Conservation (phyloP, 75 land plant species). For the Selaginella moellendorffii region DNA sequence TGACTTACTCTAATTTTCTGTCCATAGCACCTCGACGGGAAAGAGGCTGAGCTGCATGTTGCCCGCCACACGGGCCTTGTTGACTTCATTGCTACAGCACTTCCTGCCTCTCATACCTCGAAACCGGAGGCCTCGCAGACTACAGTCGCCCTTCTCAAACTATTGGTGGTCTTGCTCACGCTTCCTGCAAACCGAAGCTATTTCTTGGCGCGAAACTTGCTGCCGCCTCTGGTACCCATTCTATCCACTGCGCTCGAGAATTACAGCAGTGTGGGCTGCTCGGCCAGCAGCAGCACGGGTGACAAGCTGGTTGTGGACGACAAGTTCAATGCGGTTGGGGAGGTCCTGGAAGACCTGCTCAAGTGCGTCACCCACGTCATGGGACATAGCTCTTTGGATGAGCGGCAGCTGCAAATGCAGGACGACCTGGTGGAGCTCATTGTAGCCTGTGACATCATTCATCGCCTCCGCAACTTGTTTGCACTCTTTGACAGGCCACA, state of each 20-base stretch:
- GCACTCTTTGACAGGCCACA: slow-evolving; percentile 85
- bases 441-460: slow-evolving; percentile 61
- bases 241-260: slow-evolving; percentile 77
- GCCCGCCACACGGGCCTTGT: slow-evolving; percentile 79
- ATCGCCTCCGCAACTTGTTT: slow-evolving; percentile 74
- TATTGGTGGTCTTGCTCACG: slow-evolving; percentile 43
- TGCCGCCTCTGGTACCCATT: slow-evolving; percentile 80
- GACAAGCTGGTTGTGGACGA: slow-evolving; percentile 33
- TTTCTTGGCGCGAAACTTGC: slow-evolving; percentile 70
- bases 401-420: slow-evolving; percentile 58
- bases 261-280: slow-evolving; percentile 52
- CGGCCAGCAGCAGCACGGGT: slow-evolving; percentile 5
- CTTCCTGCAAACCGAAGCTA: slow-evolving; percentile 59
- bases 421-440: slow-evolving; percentile 65
- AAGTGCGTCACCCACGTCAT: slow-evolving; percentile 45
- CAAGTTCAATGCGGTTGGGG: slow-evolving; percentile 49
- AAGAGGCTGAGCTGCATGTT: slow-evolving; percentile 71
- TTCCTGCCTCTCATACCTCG: slow-evolving; percentile 83
- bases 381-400: slow-evolving; percentile 42
- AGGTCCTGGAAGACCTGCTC: slow-evolving; percentile 61
- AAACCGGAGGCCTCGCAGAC: slow-evolving; percentile 79
- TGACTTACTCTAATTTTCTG: not conserved
- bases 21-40: slow-evolving; percentile 70
- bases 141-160: slow-evolving; percentile 47
- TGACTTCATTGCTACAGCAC: slow-evolving; percentile 82